Base-by-base conservation (phyloP, 257 asterid genomes). In the Solanum chmielewskii region DNA sequence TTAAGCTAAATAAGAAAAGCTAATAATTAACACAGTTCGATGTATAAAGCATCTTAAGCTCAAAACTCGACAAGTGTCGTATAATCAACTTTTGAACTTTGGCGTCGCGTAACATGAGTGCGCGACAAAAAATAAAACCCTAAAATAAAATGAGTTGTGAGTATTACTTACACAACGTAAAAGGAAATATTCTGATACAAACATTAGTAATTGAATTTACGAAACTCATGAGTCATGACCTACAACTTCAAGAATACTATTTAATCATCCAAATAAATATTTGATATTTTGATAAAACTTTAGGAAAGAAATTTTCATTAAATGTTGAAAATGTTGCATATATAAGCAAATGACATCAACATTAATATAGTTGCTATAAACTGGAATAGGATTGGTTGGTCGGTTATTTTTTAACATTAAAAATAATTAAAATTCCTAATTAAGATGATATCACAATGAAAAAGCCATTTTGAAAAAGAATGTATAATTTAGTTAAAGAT, bases 21-120 rank as follows among this genome's bases (percentile, higher is more conserved):
- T 11, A 23, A 27, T 69, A 1, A 69, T 29, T 29, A 69, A 29
- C 12, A 2, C 0, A 1, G 1, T 29, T 27, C 1, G 21, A 14
- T 14, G 23, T 29, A 3, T 7, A 29, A 68, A 1, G 1, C 5
- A 69, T 69, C 0, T 1, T 12, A 69, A 3, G 10, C 0, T 14
- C 9, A 0, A 0, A 6, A n/a, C 2, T n/a, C 1, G 0, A 66
- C 10, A 4, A 4, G 31, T 62, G 5, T 21, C 1, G 66, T 20
- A 59, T 59, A 21, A 11, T 5, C 27, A 59, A 20, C 9, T 59
- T 59, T 59, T 59, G 66, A 21, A 59, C 27, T 59, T 59, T 20
- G 12, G 27, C 9, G 66, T 20, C 5, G 0, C 1, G 12, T 59
- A 59, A 59, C 0, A 52, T 56, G 64, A 59, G 11, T 59, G 27